These are phyloP conservation scores for Rauvolfia tetraphylla DNA, from an alignment of 257 asterid genomes.

Conservation along the genomic window DNA sequence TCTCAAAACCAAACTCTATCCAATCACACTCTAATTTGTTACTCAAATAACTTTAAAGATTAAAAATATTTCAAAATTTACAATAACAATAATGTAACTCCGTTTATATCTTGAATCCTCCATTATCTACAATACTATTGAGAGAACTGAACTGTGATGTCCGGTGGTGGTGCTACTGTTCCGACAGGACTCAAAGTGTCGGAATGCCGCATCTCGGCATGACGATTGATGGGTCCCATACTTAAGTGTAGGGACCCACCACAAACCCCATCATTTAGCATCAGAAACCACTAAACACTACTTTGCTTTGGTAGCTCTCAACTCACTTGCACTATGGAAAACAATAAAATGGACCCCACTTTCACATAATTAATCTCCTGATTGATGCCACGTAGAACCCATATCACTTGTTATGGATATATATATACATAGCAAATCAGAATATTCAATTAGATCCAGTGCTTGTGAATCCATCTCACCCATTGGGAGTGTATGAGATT, in stretches of 20 bases:
- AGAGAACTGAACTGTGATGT: neutral
- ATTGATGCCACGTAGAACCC: constrained; percentile 32
- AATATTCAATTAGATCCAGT: constrained; percentile 54
- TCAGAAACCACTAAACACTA: constrained; percentile 46
- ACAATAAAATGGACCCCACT: constrained; percentile 24
- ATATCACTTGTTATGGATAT: constrained; percentile 2
- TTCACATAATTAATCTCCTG: neutral
- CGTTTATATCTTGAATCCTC: too few species aligned
- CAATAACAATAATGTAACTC: too few species aligned
- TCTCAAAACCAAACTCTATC: too few species aligned
- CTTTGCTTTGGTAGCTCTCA: constrained; percentile 32
- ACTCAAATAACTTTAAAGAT: too few species aligned
- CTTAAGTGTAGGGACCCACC: constrained; percentile 13
- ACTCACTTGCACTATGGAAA: constrained; percentile 34
- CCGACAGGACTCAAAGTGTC: constrained; percentile 20
- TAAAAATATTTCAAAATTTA: too few species aligned
- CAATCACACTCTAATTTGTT: too few species aligned
- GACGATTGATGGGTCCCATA: constrained; percentile 26
- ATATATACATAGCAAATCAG: constrained; percentile 21
- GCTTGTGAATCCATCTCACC: neutral
- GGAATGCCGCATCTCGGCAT: constrained; percentile 19
- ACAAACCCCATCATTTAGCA: constrained; percentile 20
- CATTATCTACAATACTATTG: neutral
- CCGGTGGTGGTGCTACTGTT: constrained; percentile 3
- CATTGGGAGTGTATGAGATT: constrained; percentile 9